Conservation (phyloP, 257 asterid genomes). For the Eucommia ulmoides region DNA sequence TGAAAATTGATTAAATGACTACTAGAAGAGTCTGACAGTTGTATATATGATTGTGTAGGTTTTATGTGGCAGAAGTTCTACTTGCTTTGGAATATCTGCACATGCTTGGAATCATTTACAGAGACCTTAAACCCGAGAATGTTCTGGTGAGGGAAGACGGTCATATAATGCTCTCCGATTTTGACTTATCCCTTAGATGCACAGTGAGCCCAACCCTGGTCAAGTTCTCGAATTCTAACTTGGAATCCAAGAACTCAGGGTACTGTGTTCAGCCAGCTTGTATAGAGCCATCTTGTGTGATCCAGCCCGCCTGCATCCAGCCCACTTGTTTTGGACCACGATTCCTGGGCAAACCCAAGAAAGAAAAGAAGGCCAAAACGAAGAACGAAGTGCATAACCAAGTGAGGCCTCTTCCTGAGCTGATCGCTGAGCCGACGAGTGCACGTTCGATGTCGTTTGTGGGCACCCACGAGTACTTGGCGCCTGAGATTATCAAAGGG, state of each 20-base stretch:
- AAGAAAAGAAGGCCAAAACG: slow-evolving; percentile 35
- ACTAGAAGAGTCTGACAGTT: no score
- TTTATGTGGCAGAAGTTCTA: slow-evolving; percentile 60
- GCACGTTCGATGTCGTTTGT: slow-evolving; percentile 70
- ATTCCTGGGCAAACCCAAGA: slow-evolving; percentile 33
- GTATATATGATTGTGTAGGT: slow-evolving; percentile 35
- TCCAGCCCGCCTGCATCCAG: slow-evolving; percentile 45
- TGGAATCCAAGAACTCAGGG: slow-evolving; percentile 30
- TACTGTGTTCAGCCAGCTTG: slow-evolving; percentile 38
- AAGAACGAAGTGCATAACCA: slow-evolving; percentile 27
- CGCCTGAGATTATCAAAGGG: slow-evolving; percentile 53
- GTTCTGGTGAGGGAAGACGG: slow-evolving; percentile 58
- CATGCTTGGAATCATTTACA: slow-evolving; percentile 60
- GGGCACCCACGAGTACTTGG: slow-evolving; percentile 58
- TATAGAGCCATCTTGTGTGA: slow-evolving; percentile 39
- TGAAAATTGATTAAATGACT: no score
- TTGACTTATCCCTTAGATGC: slow-evolving; percentile 53
- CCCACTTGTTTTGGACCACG: slow-evolving; percentile 51
- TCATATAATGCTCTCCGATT: slow-evolving; percentile 63
- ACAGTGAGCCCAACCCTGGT: slow-evolving; percentile 49
- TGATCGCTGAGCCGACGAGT: slow-evolving; percentile 51
- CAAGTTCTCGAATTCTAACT: slow-evolving; percentile 25
- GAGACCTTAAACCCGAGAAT: slow-evolving; percentile 62
- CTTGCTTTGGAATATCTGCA: slow-evolving; percentile 53
- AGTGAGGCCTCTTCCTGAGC: slow-evolving; percentile 44